Evolutionary conservation across 495 filamentous ascomycete genomes (phyloP), one percentile per base, ranked within the genome.

Genomic region (Aspergillus sparsus): DNA sequence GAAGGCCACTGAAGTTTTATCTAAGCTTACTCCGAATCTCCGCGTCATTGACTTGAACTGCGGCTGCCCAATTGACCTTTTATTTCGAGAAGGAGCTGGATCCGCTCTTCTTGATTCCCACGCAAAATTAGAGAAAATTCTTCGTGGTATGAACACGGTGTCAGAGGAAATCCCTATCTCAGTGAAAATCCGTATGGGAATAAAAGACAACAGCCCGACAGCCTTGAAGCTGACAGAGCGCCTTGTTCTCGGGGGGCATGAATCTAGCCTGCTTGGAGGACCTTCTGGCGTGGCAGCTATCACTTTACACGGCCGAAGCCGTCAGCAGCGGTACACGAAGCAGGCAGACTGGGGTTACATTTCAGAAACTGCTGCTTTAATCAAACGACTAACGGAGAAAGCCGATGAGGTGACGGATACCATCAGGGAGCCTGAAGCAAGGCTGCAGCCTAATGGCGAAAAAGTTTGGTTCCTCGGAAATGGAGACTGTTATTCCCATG

Each of bases 11-110:
- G 93, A 98, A 68, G 78, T 89, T 32, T 76, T 98, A 47, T 87
- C 89, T 1, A 74, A 77, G 15, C 84, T 89, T 49, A 85, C 91
- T 41, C 93, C 94, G 4, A 79, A 90, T 65, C 80, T 98, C 9
- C 88, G 94, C 33, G 84, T 96, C 6, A 87, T 98, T 57, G 94
- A 98, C 68, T 74, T 98, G 59, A 98, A 98, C 75, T 97, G 93
- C 66, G 94, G 94, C 34, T 98, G 94, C 67, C 94, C 94, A 13
- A 97, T 98, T 67, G 93, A 98, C 62, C 82, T 96, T 55, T 86
- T 98, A 44, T 96, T 84, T 78, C 83, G 89, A 41, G 80, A 87
- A 39, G 94, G 94, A 45, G 90, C 91, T 18, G 94, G 94, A 3
- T 97, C 93, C n/a, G 92, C 90, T n/a, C 84, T 98, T 1, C 83